phyloP scores from a whole-genome alignment of 192 early-diverging fungal species.

The Ambispora gerdemannii region DNA sequence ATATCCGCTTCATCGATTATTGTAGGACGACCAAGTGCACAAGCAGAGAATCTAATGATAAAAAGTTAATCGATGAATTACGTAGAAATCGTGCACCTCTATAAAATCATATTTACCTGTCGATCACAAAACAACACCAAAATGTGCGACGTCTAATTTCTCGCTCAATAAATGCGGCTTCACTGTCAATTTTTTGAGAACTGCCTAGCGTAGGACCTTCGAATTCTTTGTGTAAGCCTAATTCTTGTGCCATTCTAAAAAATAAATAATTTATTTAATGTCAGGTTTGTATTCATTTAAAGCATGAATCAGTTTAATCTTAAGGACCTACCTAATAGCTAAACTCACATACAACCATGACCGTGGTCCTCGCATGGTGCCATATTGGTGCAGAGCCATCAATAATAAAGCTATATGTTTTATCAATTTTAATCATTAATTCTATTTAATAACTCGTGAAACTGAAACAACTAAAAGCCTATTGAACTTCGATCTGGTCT shows the following conservation, averaged over 20 bases:
- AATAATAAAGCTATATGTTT: conserved; percentile 39
- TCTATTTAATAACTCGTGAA: background rate
- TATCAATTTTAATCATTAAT: background rate
- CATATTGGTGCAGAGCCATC: conserved; percentile 49
- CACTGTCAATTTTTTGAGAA: background rate
- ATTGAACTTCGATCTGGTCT: too few relatives aligned
- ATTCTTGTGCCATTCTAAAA: conserved; percentile 47
- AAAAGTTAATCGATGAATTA: too few relatives aligned
- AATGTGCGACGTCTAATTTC: conserved; percentile 52
- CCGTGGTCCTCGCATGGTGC: conserved; percentile 49
- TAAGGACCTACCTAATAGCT: conserved; percentile 40
- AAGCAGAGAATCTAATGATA: conserved; percentile 36
- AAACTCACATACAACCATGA: conserved; percentile 59
- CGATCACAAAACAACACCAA: conserved; percentile 51
- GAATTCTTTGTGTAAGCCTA: conserved; percentile 50
- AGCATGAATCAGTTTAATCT: too few relatives aligned
- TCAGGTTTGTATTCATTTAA: background rate
- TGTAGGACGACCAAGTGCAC: conserved; percentile 46
- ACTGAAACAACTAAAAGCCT: background rate
- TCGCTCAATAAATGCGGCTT: conserved; percentile 43
- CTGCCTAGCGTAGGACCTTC: background rate
- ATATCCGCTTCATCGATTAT: conserved; percentile 49
- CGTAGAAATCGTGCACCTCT: too few relatives aligned
- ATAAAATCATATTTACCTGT: too few relatives aligned
- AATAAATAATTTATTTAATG: background rate